Conservation (phyloP, 257 asterid species). For the Hygrophila difformis region DNA sequence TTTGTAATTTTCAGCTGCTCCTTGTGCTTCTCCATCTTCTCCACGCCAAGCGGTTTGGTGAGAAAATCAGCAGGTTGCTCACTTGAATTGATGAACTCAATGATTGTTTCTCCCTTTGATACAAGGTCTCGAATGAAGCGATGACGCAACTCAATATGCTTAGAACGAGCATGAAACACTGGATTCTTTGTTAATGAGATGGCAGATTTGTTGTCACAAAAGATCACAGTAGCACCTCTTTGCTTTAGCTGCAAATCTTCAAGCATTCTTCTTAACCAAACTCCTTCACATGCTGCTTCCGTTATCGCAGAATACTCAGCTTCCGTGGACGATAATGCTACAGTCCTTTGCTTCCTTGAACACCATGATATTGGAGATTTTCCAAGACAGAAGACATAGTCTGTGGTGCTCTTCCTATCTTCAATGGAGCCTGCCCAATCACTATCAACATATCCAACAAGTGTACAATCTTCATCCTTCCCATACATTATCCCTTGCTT, state of each 20-base stretch:
- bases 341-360: neutral
- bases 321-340: neutral
- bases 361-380: neutral
- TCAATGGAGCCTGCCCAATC: constrained; percentile 4
- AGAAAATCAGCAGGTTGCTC: too few species aligned
- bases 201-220: neutral
- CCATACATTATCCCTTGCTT: neutral
- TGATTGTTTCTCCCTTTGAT: neutral
- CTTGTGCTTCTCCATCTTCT: too few species aligned
- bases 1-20: too few species aligned
- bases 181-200: constrained; percentile 7
- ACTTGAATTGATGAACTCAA: too few species aligned
- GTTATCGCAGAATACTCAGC: constrained; percentile 1
- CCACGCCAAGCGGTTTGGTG: too few species aligned
- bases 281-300: constrained; percentile 1
- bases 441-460: neutral
- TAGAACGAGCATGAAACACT: constrained; percentile 9
- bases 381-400: constrained; percentile 6
- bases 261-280: constrained; percentile 13
- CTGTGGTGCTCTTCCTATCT: constrained; percentile 12
- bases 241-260: neutral
- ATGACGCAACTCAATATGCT: constrained; percentile 10
- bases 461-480: neutral
- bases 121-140: constrained; percentile 11
- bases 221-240: neutral